Percentiles rank a stretch among this genome's conserved stretches.
These are phyloP conservation scores for Fragaria ananassa DNA, from an alignment of 306 rosid genomes.

Conservation along the genomic window DNA sequence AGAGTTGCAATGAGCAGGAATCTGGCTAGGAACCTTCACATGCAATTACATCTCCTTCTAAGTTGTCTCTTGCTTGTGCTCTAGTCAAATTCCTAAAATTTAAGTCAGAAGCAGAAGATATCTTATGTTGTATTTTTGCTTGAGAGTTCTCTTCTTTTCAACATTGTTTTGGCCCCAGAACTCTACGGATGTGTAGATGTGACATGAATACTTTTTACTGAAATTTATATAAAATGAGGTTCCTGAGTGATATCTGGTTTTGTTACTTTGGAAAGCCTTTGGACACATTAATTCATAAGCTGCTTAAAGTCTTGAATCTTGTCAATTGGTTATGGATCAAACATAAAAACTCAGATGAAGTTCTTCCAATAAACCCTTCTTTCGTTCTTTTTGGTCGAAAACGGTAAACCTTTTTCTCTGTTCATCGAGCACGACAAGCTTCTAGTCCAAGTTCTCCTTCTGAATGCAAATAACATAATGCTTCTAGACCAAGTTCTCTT, in stretches of 20 bases:
- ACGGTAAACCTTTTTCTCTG: not conserved
- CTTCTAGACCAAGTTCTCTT: not conserved
- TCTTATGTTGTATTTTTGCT: not conserved
- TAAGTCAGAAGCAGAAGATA: not conserved
- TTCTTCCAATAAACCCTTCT: not conserved
- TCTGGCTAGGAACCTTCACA: slow-evolving; percentile 19
- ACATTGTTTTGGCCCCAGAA: not conserved
- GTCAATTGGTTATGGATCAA: not conserved
- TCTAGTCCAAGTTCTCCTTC: not conserved
- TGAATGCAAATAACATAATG: slow-evolving; percentile 5
- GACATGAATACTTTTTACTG: not conserved
- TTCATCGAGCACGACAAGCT: not conserved
- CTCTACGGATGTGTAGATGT: not conserved
- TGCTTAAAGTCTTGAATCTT: not conserved
- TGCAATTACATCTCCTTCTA: not conserved
- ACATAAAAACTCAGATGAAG: not conserved
- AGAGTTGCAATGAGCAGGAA: slow-evolving; percentile 21
- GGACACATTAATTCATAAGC: not conserved
- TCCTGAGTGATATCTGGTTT: not conserved
- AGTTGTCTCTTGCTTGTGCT: slow-evolving; percentile 11
- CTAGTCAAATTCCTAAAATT: not conserved
- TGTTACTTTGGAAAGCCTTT: not conserved
- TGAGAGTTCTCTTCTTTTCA: not conserved
- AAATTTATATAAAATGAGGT: not conserved
- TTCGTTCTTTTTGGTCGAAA: not conserved